Evolutionary conservation across 2,329 filamentous ascomycete genomes (phyloP).

Genomic region (Fusarium gaditjirri): DNA sequence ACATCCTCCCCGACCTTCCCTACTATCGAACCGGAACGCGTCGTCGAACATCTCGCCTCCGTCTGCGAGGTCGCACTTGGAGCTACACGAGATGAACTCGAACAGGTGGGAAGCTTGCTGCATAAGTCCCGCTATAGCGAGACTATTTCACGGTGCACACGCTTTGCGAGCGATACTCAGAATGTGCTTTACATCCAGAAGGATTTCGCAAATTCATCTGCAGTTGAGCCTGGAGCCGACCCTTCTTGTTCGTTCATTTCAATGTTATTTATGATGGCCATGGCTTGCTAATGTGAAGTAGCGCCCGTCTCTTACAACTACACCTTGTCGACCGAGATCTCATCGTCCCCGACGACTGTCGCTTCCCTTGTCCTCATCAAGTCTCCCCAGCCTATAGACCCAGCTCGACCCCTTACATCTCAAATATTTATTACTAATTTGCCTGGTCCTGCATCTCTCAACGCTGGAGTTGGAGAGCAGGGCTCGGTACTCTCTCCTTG

Average conservation of each 20-base stretch:
- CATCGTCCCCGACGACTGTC: slow-evolving; percentile 80
- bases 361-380: slow-evolving; percentile 92
- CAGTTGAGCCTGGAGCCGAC: slow-evolving; percentile 61
- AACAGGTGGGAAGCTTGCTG: slow-evolving; percentile 83
- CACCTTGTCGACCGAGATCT: slow-evolving; percentile 83
- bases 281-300: slow-evolving; percentile 42
- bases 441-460: slow-evolving; percentile 80
- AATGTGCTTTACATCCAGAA: slow-evolving; percentile 92
- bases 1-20: slow-evolving; percentile 58
- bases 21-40: slow-evolving; percentile 72
- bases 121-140: slow-evolving; percentile 77
- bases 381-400: slow-evolving; percentile 87
- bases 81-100: slow-evolving; percentile 80
- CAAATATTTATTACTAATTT: slow-evolving; percentile 95
- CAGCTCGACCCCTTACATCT: slow-evolving; percentile 80
- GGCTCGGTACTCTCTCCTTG: slow-evolving; percentile 82
- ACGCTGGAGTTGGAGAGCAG: slow-evolving; percentile 74
- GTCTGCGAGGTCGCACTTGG: slow-evolving; percentile 80
- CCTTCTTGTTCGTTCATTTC: slow-evolving; percentile 54
- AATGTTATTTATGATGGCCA: neutral
- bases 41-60: slow-evolving; percentile 77
- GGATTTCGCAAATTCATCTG: slow-evolving; percentile 69
- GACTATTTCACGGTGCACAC: slow-evolving; percentile 85
- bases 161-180: slow-evolving; percentile 90
- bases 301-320: slow-evolving; percentile 74